These are phyloP conservation scores for Fusarium sp. DNA, from an alignment of 2,329 filamentous ascomycete species.

Conservation along the genomic window DNA sequence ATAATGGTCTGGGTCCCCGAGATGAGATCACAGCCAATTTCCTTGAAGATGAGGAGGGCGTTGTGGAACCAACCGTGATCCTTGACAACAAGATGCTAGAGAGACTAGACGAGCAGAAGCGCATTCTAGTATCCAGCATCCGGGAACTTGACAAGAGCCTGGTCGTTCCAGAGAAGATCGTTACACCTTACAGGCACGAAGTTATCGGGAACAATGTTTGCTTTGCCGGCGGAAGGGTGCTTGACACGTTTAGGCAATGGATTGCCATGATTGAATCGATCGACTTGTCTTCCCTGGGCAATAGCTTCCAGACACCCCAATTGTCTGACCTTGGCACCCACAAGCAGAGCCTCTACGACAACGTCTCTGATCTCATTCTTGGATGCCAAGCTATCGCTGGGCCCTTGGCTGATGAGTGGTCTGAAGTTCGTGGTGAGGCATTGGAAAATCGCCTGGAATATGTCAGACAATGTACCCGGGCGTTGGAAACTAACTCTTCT, in stretches of 20 bases:
- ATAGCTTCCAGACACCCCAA: conserved; percentile 85
- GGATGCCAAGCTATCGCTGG: conserved; percentile 93
- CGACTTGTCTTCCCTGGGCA: conserved; percentile 83
- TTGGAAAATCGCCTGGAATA: conserved; percentile 87
- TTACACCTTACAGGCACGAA: conserved; percentile 83
- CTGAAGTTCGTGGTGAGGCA: conserved; percentile 89
- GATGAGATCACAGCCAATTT: conserved; percentile 86
- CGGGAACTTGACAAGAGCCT: conserved; percentile 90
- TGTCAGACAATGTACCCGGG: conserved; percentile 80
- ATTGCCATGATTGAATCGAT: conserved; percentile 91
- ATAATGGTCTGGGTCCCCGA: conserved; percentile 73
- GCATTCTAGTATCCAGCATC: conserved; percentile 86
- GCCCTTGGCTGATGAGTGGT: conserved; percentile 94
- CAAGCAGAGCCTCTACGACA: conserved; percentile 95
- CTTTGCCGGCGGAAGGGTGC: conserved; percentile 79
- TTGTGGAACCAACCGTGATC: conserved; percentile 76
- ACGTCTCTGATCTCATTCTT: conserved; percentile 88
- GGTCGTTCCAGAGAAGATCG: conserved; percentile 80
- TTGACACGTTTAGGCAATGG: conserved; percentile 93
- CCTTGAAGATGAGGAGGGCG: conserved; percentile 83
- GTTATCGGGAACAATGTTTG: conserved; percentile 87
- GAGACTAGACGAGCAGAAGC: conserved; percentile 86
- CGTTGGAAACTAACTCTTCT: conserved; percentile 86
- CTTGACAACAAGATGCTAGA: conserved; percentile 85
- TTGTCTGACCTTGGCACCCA: conserved; percentile 88